Evolutionary conservation across 306 rosid species (phyloP), one percentile per base, ranked within the genome.

Genomic region (Ceratonia siliqua): DNA sequence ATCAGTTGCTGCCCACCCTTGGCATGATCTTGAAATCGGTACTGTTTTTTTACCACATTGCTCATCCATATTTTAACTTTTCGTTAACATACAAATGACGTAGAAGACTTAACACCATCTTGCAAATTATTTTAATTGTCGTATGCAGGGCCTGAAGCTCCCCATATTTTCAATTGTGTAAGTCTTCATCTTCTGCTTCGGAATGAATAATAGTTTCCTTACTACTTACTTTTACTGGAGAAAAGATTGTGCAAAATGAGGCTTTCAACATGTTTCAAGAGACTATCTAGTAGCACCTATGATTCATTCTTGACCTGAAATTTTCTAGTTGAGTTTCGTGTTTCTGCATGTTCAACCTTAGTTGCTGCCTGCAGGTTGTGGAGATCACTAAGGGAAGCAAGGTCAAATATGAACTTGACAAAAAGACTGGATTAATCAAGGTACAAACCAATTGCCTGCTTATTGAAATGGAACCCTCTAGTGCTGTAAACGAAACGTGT

Each of bases 1-100:
- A 92, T 90, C 97, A 11, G 96, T 92, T 67, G 99, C 93, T 86
- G 97, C 97, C 1, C 96, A 92, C 83, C 93, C 97, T 56, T 94
- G 99, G 99, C 99, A 94, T 86, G 99, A 92, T 87, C 97, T 92
- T 67, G 99, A 94, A 85, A 92, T 94, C 76, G 97, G 98, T 94
- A 90, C 48, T 76, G 3, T 52, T 52, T 15, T 5, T 69, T 24
- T 11, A 20, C 35, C 41, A 24, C 27, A 12, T 59, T 59, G 7
- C 33, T 76, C 5, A 21, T 70, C n/a, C 57, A 55, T 35, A 30
- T 11, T 59, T 61, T 6, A 46, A 9, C 41, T 38, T 8, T 30
- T 24, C 24, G 59, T 39, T 48, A 43, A 6, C 15, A 63, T 65
- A 64, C 75, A 64, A 15, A 68, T 65, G 25, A 36, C 20, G 27